Evolutionary conservation across 2,329 filamentous ascomycete species (phyloP), one percentile per base, ranked within the genome.

Genomic region (Phyllosticta citrichinensis): DNA sequence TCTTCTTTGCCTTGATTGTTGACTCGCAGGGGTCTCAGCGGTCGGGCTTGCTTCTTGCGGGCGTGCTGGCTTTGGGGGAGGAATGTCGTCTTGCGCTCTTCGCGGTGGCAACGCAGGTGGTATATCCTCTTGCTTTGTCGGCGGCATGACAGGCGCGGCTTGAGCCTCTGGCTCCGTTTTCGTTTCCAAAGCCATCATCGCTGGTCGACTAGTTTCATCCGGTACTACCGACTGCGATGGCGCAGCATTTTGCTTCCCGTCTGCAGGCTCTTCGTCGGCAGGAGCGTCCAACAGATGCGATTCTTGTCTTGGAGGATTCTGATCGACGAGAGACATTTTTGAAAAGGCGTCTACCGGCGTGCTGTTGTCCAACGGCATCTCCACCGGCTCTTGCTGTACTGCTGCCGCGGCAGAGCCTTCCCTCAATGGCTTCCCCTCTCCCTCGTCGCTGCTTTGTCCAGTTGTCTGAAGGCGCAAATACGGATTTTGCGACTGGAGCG

Each of bases 1-100:
- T 62, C 79, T 80, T 63, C 81, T 74, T 65, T 84, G 80, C 60
- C 70, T 67, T 60, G 73, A 73, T 63, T 75, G 73, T 17, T 67
- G 3, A 75, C 74, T 9, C 69, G 70, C 2, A 8, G 67, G 47
- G 2, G 62, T 65, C 58, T 30, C 64, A 61, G 1, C 68, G 58
- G 1, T 73, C 64, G 5, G 72, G 62, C 8, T 53, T 35, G 20
- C 58, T 63, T 47, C 40, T 50, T 63, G 61, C 1, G 55, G 33
- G 14, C 55, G 60, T 19, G 73, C 73, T 24, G 70, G 70, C 60
- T 71, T 71, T 17, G 68, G 35, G 9, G 72, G 69, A 14, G 69
- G 61, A 20, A 67, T 64, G 40, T 66, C 62, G 56, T 74, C 73
- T 40, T 72, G 65, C 51, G 66, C 72, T 62, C 61, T 63, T 62